These are phyloP conservation scores for Colletotrichum higginsianum DNA, from an alignment of 2,329 filamentous ascomycete species.

Conservation along the genomic window DNA sequence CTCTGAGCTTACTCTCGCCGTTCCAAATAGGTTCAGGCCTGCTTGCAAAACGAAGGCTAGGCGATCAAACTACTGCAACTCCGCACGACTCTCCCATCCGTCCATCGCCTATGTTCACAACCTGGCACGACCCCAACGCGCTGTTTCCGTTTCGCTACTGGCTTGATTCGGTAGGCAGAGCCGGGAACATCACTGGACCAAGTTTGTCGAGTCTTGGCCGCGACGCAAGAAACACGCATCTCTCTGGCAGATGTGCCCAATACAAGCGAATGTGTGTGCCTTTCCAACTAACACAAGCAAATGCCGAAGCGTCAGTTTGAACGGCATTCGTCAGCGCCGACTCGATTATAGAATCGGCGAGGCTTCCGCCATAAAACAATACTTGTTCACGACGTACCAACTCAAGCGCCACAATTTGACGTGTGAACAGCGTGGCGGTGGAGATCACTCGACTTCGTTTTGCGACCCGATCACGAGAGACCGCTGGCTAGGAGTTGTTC, in stretches of 20 bases:
- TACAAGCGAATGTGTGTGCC: slow-evolving; percentile 23
- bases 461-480: background rate
- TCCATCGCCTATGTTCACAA: background rate
- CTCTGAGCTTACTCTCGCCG: slow-evolving; percentile 22
- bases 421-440: slow-evolving; percentile 29
- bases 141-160: slow-evolving; percentile 11
- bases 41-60: slow-evolving; percentile 10
- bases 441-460: background rate
- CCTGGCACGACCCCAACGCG: slow-evolving; percentile 9
- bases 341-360: background rate
- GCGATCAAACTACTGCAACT: background rate
- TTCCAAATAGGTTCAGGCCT: slow-evolving; percentile 16
- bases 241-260: slow-evolving; percentile 32
- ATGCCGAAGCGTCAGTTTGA: slow-evolving; percentile 10
- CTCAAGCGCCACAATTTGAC: slow-evolving; percentile 27
- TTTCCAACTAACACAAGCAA: slow-evolving; percentile 24
- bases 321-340: background rate
- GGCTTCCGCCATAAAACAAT: slow-evolving; percentile 8
- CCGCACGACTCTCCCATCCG: slow-evolving; percentile 1
- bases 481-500: background rate
- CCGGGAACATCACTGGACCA: slow-evolving; percentile 15
- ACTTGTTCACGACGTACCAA: background rate
- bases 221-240: slow-evolving; percentile 35
- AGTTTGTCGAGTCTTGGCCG: slow-evolving; percentile 9
- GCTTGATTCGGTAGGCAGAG: slow-evolving; percentile 31